Base-by-base conservation (phyloP, 2,329 filamentous ascomycete genomes). In the Bimuria novae-zelandiae region DNA sequence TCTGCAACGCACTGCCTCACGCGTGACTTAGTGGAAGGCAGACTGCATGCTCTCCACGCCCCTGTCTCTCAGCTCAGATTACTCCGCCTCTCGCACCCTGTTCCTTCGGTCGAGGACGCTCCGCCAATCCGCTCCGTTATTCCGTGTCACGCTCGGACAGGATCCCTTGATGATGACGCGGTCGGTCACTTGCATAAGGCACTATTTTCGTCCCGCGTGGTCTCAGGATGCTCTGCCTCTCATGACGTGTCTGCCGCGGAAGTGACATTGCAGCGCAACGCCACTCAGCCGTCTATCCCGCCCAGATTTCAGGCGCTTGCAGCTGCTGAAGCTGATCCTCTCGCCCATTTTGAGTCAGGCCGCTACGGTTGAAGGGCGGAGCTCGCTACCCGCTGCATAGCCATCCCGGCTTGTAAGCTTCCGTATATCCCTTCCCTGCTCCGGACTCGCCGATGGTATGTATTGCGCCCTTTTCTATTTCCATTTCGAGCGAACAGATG, bases 191-290 rank as follows among this genome's bases (percentile, higher is more conserved):
- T 40, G 14, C 21, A 48, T 48, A 17, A 48, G 17, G 22, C 33
- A 27, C 19, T 25, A 48, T 6, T 30, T 39, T 48, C 22, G 22
- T 32, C 33, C n/a, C n/a, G 10, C 19, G 21, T 48, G n/a, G 45
- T 48, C 33, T 39, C n/a, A 48, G 45, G 22, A 48, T 37, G 21
- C 47, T 49, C 47, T 42, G 48, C 51, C 51, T 56, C 46, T 47
- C 25, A 50, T 56, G 23, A 56, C 4, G 42, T 33, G 37, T 56
- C 49, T 30, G 30, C 17, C 19, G 41, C 48, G 35, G 35, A 37
- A 51, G 51, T 57, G 51, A 57, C 48, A 39, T 54, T 39, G 25
- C 21, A 55, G 42, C 52, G 49, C 39, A 55, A 50, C 49, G 16
- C 35, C 22, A 49, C 33, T 42, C n/a, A 49, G 37, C 46, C 21